Base-by-base conservation (phyloP, 345 rosid genomes). In the Syzygium aqueum region DNA sequence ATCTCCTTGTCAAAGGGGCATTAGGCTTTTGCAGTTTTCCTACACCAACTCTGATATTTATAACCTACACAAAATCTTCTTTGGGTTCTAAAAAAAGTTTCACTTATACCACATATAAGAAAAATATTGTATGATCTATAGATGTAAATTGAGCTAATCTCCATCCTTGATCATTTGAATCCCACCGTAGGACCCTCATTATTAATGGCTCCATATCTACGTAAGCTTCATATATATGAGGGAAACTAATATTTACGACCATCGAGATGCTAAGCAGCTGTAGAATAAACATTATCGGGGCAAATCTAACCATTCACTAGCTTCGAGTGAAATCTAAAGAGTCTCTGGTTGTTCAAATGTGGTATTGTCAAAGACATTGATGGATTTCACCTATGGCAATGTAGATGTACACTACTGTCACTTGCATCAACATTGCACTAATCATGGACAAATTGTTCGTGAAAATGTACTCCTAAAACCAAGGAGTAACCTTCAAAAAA, bases 231-330 rank as follows among this genome's bases (percentile, higher is more conserved):
- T 51, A 51, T 61, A 17, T 61, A 61, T n/a, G 17, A 27, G 67
- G n/a, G 0, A 3, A n/a, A 0, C 17, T 59, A 59, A 25, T 27
- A 1, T 0, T n/a, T 61, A 13, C 67, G 13, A 27, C 28, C 67
- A 61, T 61, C 67, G 17, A 61, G 67, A 61, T 61, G 67, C 67
- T 13, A 61, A 61, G 67, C 67, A 61, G 67, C 33, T 61, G n/a
- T n/a, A n/a, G 27, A 27, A 61, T n/a, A 61, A 61, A n/a, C 67
- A 61, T 61, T 61, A n/a, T n/a, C 11, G 67, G 67, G 67, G 30
- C 65, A 59, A 50, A 59, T 27, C 65, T 59, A 59, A 27, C 65
- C 30, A 59, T 12, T 59, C 15, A 6, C 25, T 59, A 59, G 65
- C 65, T 59, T 59, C 30, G 65, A 59, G 30, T 11, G 11, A 27